These are phyloP conservation scores for Cutaneotrichosporon arboriforme DNA, from an alignment of 1,284 basidiomycete species.

Conservation along the genomic window DNA sequence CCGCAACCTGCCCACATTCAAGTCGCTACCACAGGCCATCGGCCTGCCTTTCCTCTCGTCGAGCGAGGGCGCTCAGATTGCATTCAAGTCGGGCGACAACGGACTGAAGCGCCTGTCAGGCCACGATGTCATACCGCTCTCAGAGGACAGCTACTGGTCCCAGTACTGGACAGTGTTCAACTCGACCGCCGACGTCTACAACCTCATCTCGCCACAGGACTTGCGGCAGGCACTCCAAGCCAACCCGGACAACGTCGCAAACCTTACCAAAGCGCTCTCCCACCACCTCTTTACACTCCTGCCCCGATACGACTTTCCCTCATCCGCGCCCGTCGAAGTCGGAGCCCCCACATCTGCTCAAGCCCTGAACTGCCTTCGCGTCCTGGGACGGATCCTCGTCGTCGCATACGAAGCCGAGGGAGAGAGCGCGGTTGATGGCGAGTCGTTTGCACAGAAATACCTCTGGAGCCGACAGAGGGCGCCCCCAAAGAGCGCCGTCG, in stretches of 20 bases:
- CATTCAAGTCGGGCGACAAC: conserved; percentile 71
- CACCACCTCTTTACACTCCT: conserved; percentile 72
- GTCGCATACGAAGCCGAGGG: conserved; percentile 74
- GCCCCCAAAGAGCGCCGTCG: neutral
- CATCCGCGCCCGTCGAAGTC: conserved; percentile 48
- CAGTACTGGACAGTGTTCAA: conserved; percentile 80
- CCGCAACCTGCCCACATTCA: conserved; percentile 39
- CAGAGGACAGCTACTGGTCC: conserved; percentile 71
- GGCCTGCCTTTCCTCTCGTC: conserved; percentile 46
- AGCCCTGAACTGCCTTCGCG: conserved; percentile 77
- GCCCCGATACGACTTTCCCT: conserved; percentile 73
- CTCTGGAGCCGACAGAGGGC: conserved; percentile 5
- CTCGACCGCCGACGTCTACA: conserved; percentile 79
- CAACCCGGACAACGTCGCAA: conserved; percentile 76
- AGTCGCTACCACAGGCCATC: conserved; percentile 45
- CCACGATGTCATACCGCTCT: conserved; percentile 64
- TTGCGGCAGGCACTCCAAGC: conserved; percentile 73
- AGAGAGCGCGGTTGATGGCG: conserved; percentile 34
- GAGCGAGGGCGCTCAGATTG: conserved; percentile 78
- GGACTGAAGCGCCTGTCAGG: conserved; percentile 70
- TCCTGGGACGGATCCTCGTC: conserved; percentile 79
- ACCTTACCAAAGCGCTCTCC: conserved; percentile 68
- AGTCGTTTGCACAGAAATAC: conserved; percentile 13
- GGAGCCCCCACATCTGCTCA: conserved; percentile 62
- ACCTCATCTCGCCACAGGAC: conserved; percentile 76